Evolutionary conservation across 2,329 filamentous ascomycete species (phyloP), one percentile per base, ranked within the genome.

Genomic region (Scedosporium apiospermum): DNA sequence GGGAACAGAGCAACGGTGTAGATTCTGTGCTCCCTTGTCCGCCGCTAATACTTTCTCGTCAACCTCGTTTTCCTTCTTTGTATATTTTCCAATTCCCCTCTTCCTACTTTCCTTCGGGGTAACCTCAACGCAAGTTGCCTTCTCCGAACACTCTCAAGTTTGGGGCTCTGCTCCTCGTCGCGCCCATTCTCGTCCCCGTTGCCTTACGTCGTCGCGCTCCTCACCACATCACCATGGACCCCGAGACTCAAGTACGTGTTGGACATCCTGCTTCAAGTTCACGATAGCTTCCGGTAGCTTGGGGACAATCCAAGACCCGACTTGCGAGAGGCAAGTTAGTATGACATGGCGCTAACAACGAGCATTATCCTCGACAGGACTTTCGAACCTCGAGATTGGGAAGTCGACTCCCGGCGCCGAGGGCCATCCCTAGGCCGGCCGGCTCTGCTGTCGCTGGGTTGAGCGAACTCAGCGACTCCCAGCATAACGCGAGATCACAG

Each of bases 381-480:
- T 41, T 62, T 53, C 61, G 61, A 38, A 34, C 61, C 12, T 63
- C 61, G 26, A 63, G 57, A 58, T 14, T 55, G 27, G 61, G 61
- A 14, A 63, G 61, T 23, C 61, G 61, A 16, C 61, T 63, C 51
- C 61, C 55, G 4, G 42, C 57, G 14, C 57, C 57, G 9, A 59
- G 27, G 18, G 53, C 60, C 9, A 49, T 57, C 18, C 51, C 60
- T 27, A 58, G 44, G 23, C 60, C 53, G 26, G 16, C 51, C 16
- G 21, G 26, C 51, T 41, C 55, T 21, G 23, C 23, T 30, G 42
- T 16, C 10, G 16, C 58, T 23, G 58, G 61, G 27, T 34, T 63
- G 42, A 38, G 23, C 9, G 84, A 87, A 68, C 80, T 84, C 66
- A 80, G 76, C 68, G 82, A 86, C 6, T 86, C 84, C n/a, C 82